A percentile compares a stretch with the other conserved stretches of the same genome.
These are phyloP conservation scores for Eimeria sp. DNA, from an alignment of 169 alveolate genomes.

Conservation along the genomic window DNA sequence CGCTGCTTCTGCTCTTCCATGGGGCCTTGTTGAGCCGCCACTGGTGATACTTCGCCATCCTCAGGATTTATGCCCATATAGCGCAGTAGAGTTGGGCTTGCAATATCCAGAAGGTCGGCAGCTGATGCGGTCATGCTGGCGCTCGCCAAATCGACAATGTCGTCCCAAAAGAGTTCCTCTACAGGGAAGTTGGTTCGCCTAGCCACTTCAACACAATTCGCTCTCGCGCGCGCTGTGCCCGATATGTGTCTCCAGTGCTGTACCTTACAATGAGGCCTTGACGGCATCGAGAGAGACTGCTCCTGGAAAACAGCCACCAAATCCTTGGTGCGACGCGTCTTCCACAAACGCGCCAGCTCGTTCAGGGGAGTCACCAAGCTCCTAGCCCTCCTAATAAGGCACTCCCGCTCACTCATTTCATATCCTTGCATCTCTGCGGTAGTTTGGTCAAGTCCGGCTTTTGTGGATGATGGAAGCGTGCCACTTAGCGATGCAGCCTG, in stretches of 20 bases:
- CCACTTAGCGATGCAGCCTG: not conserved
- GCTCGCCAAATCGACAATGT: slow-evolving; percentile 11
- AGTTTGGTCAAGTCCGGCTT: not conserved
- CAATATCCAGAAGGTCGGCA: slow-evolving; percentile 16
- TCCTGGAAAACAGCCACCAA: not conserved
- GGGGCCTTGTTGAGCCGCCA: slow-evolving; percentile 3
- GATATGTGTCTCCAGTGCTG: slow-evolving; percentile 35
- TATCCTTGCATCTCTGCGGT: not conserved
- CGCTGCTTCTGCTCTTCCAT: not conserved
- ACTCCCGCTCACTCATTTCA: slow-evolving; percentile 39
- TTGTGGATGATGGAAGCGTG: not conserved
- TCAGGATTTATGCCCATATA: slow-evolving; percentile 54
- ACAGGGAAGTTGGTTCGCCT: slow-evolving; percentile 40
- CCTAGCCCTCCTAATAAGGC: slow-evolving; percentile 37
- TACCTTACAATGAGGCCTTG: not conserved
- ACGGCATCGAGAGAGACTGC: not conserved
- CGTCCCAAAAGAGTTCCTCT: slow-evolving; percentile 62
- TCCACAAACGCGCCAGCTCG: slow-evolving; percentile 36
- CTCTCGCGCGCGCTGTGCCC: slow-evolving; percentile 21
- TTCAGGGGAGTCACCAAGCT: slow-evolving; percentile 6
- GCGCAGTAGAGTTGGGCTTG: slow-evolving; percentile 63
- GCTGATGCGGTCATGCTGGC: slow-evolving; percentile 34
- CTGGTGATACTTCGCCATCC: not conserved
- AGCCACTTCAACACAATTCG: slow-evolving; percentile 49
- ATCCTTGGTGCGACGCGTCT: slow-evolving; percentile 17